Evolutionary conservation across 495 filamentous ascomycete species (phyloP), one percentile per base, ranked within the genome.

Genomic region (Penicillium longicatenatum): DNA sequence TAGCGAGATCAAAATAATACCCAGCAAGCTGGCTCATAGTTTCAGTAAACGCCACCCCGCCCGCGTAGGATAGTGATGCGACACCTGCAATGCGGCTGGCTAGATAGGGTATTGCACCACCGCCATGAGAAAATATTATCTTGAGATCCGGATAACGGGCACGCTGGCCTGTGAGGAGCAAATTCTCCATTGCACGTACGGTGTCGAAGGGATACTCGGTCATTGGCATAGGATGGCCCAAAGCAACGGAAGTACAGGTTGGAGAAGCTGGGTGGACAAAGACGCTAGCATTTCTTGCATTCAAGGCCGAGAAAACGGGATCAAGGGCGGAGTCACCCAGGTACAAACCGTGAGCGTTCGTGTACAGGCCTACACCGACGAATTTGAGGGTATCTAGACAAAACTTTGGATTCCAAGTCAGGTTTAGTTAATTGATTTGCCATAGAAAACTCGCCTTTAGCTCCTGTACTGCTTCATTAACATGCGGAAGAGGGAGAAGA

Each of bases 121-220:
- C 82, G 2, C 70, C 70, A 57, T 86, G 83, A 10, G 78, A 64
- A 14, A 82, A 71, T 30, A 85, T 78, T 46, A 76, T 74, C 3
- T 60, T 74, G 19, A 86, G 70, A 42, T 77, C 62, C 14, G 76
- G 72, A 62, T 70, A 78, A 0, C 67, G 61, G 0, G 66, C 57
- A 4, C 79, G 67, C 10, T 79, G 79, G 6, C 80, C 79, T 5
- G 67, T 72, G 9, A 80, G 42, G 45, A 85, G 75, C 24, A 86
- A 65, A 50, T 83, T 79, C 55, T 71, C 70, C 1, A 84, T 68
- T 2, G 71, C 72, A 7, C 81, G 73, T 9, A 77, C 75, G 6
- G 75, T 80, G 33, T 85, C 83, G 63, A 86, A 83, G 10, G 82
- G 69, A 64, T 82, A 86, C 62, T 84, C 82, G n/a, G 80, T 72